Conservation (phyloP, 2,329 filamentous ascomycete species). For the Paracorniculantispora psalliotae region DNA sequence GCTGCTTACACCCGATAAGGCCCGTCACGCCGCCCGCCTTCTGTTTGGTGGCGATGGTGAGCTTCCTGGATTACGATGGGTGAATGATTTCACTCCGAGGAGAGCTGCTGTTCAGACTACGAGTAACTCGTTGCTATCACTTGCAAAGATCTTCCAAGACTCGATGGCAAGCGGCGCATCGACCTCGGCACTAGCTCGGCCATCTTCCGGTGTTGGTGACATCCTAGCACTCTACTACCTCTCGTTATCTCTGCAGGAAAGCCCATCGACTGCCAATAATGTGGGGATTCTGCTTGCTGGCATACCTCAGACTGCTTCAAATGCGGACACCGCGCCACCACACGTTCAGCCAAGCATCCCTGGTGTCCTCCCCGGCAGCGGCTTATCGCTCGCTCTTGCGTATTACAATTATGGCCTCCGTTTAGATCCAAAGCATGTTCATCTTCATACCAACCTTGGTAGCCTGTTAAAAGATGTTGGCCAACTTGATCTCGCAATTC, state of each 20-base stretch:
- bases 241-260: constrained; percentile 88
- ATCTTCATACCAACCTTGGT: constrained; percentile 93
- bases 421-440: constrained; percentile 83
- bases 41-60: constrained; percentile 74
- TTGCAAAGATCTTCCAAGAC: constrained; percentile 98
- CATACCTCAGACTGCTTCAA: constrained; percentile 63
- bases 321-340: constrained; percentile 18
- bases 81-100: constrained; percentile 65
- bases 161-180: constrained; percentile 72
- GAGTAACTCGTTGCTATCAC: constrained; percentile 87
- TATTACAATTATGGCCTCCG: constrained; percentile 94
- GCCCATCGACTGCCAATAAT: constrained; percentile 96
- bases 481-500: constrained; percentile 83
- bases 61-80: constrained; percentile 71
- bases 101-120: constrained; percentile 86
- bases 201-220: constrained; percentile 76
- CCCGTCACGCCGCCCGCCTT: constrained; percentile 73
- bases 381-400: constrained; percentile 77
- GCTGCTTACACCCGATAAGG: constrained; percentile 76
- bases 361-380: constrained; percentile 79
- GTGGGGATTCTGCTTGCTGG: constrained; percentile 95
- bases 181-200: constrained; percentile 50
- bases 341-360: constrained; percentile 50
- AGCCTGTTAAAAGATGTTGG: constrained; percentile 95
- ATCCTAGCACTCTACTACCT: constrained; percentile 94